Evolutionary conservation across 148 eudicot genomes (phyloP), one percentile per base, ranked within the genome.

Genomic region (Camellia sinensis): DNA sequence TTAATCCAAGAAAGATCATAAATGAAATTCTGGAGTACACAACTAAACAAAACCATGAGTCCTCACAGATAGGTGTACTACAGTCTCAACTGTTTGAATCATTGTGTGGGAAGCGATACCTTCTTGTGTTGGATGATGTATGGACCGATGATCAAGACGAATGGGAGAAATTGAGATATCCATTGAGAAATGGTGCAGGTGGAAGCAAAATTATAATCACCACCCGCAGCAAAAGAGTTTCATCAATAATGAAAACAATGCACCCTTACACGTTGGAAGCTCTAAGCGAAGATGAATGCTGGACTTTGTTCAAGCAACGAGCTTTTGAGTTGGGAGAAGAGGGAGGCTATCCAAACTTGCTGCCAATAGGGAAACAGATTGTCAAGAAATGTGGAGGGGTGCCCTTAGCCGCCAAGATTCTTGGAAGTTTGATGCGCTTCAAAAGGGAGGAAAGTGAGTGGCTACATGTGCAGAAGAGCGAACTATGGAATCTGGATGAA

Each of bases 91-190:
- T 80, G 21, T 40, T 3, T 4, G 72, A 80, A 3, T 14, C n/a
- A n/a, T 46, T 83, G 18, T 4, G 43, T 15, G 73, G 75, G 4
- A 74, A 60, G 60, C 67, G 76, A 54, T 79, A 40, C 11, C 45
- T 83, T 4, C 61, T 83, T 6, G 85, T 79, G 10, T 60, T 83
- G 21, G 85, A 83, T 68, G 79, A 79, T 68, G 69, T 83, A 3
- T 83, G 82, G 82, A 67, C 41, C 40, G 82, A 79, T 0, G 68
- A 79, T 37, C 52, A 45, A 15, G 79, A 67, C 7, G 52, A 67
- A 3, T 83, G 85, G 82, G 82, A 80, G 48, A 74, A 50, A 11
- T 21, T 80, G 57, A 80, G 22, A 44, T 18, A 53, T 18, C 46
- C 71, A 22, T 65, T 80, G 18, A 53, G 44, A 65, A 56, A 78